These are phyloP conservation scores for Rhododendron williamsianum DNA, from an alignment of 148 eudicot genomes.

Conservation along the genomic window DNA sequence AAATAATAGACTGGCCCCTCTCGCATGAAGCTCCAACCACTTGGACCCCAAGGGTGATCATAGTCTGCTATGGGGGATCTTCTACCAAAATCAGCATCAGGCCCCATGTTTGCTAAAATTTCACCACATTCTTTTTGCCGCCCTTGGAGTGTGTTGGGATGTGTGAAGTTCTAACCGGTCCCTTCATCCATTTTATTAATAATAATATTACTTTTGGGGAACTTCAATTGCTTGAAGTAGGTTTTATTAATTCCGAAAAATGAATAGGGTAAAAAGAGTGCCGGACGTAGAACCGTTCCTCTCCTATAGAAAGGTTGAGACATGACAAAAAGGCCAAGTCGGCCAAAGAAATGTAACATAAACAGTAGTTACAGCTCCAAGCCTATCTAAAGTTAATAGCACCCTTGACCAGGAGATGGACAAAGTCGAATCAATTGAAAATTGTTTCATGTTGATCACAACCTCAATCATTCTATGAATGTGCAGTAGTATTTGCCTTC, in stretches of 20 bases:
- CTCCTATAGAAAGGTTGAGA: background rate
- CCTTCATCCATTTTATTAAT: background rate
- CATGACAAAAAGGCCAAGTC: background rate
- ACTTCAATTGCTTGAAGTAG: background rate
- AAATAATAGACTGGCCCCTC: background rate
- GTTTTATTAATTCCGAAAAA: background rate
- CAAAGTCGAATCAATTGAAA: background rate
- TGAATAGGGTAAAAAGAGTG: background rate
- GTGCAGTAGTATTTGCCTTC: background rate
- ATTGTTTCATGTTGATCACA: background rate
- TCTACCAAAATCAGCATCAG: background rate
- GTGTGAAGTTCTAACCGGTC: background rate
- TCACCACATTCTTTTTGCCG: background rate
- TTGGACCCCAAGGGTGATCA: background rate
- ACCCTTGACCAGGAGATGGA: background rate
- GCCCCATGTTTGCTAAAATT: background rate
- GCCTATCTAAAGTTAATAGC: background rate
- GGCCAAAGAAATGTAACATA: background rate
- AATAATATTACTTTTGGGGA: background rate
- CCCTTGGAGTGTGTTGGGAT: background rate
- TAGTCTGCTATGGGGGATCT: background rate
- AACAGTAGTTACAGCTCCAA: background rate
- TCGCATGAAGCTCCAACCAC: background rate
- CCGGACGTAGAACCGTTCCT: background rate
- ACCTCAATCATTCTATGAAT: background rate